Evolutionary conservation across 768 basidiomycete species (phyloP).

Genomic region (Phanerochaete carnosa): DNA sequence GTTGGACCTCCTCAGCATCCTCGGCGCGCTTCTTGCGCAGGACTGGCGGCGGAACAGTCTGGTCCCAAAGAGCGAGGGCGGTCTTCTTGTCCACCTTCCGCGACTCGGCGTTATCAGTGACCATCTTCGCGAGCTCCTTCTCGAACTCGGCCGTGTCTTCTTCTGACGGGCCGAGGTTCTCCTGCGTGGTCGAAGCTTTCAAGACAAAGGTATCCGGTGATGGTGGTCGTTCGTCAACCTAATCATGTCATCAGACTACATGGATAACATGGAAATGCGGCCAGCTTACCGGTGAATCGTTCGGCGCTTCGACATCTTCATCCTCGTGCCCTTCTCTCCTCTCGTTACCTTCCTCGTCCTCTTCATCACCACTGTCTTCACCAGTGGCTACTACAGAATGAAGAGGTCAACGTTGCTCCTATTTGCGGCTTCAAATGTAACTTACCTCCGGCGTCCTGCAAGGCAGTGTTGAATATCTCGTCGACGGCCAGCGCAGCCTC

Average conservation of each 20-base stretch:
- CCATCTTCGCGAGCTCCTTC: constrained; percentile 92
- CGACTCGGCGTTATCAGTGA: constrained; percentile 85
- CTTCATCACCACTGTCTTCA: constrained; percentile 61
- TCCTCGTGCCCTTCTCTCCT: constrained; percentile 53
- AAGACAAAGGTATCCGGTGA: constrained; percentile 84
- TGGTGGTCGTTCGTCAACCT: constrained; percentile 68
- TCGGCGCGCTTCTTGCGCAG: constrained; percentile 63
- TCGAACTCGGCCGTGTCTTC: constrained; percentile 93
- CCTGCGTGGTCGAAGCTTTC: constrained; percentile 53
- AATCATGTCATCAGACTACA: neutral
- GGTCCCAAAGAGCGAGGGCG: constrained; percentile 85
- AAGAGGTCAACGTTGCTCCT: no score
- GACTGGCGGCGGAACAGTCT: constrained; percentile 68
- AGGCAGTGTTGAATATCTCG: constrained; percentile 74
- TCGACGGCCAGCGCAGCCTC: constrained; percentile 89
- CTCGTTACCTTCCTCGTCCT: constrained; percentile 40
- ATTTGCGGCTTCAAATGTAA: neutral
- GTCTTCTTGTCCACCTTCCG: constrained; percentile 88
- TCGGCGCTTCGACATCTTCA: constrained; percentile 56
- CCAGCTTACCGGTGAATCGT: constrained; percentile 53
- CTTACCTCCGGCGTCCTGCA: constrained; percentile 58
- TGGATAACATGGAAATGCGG: neutral
- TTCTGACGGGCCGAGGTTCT: constrained; percentile 77
- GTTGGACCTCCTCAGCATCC: constrained; percentile 50
- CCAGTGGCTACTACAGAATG: constrained; percentile 27